These are phyloP conservation scores for Tolypocladium sp. DNA, from an alignment of 2,329 filamentous ascomycete species.

Conservation along the genomic window DNA sequence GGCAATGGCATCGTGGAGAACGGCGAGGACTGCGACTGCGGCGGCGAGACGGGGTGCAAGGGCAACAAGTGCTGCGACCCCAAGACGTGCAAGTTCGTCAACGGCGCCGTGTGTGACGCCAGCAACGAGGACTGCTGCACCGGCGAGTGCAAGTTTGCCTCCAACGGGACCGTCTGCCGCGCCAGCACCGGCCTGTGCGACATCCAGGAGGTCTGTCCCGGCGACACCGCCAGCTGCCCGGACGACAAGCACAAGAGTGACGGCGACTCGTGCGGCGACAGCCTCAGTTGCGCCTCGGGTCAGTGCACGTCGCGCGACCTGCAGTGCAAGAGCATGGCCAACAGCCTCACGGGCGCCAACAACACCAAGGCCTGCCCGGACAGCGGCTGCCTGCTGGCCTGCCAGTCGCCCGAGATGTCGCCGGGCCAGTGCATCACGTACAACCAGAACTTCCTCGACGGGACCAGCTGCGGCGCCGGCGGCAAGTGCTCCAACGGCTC, in stretches of 20 bases:
- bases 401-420: slow-evolving; percentile 61
- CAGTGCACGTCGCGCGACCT: slow-evolving; percentile 89
- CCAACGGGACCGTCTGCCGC: slow-evolving; percentile 67
- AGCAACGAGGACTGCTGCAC: slow-evolving; percentile 77
- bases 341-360: slow-evolving; percentile 61
- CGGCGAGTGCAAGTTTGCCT: slow-evolving; percentile 54
- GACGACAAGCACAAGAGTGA: slow-evolving; percentile 59
- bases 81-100: slow-evolving; percentile 75
- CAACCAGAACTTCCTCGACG: slow-evolving; percentile 89
- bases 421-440: slow-evolving; percentile 60
- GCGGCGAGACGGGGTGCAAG: slow-evolving; percentile 62
- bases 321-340: slow-evolving; percentile 82
- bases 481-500: slow-evolving; percentile 71
- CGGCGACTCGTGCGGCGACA: slow-evolving; percentile 60
- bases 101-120: slow-evolving; percentile 67
- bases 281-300: slow-evolving; percentile 75
- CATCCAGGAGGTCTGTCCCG: slow-evolving; percentile 73
- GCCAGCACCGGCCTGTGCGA: slow-evolving; percentile 74
- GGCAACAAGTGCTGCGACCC: slow-evolving; percentile 77
- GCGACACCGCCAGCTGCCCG: slow-evolving; percentile 65
- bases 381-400: slow-evolving; percentile 64
- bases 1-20: slow-evolving; percentile 95
- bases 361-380: slow-evolving; percentile 68
- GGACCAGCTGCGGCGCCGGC: slow-evolving; percentile 73
- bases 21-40: slow-evolving; percentile 94